Evolutionary conservation across 73 alveolate species (phyloP).

Genomic region (Breviolum minutum): DNA sequence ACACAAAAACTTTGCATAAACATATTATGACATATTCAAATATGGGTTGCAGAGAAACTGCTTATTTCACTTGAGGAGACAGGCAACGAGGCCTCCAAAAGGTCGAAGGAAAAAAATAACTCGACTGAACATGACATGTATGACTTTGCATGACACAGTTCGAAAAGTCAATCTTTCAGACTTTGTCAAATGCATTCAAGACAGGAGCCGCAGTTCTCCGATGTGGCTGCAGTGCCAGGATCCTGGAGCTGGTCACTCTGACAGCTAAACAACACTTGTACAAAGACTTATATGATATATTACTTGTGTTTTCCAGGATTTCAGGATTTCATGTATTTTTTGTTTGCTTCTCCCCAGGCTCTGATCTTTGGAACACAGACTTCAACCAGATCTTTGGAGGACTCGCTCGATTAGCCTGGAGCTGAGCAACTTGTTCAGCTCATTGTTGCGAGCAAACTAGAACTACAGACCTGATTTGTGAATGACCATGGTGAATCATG

Average conservation of each 20-base stretch:
- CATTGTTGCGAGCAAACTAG: not conserved
- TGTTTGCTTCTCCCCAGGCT: not conserved
- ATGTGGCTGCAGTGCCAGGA: slow-evolving; percentile 73
- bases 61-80: no score
- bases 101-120: no score
- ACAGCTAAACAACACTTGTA: no score
- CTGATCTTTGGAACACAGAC: slow-evolving; percentile 79
- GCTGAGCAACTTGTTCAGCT: not conserved
- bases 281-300: not conserved
- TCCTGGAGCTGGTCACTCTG: not conserved
- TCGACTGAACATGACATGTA: not conserved
- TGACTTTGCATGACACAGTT: not conserved
- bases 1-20: no score
- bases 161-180: not conserved
- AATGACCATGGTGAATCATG: not conserved
- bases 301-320: not conserved
- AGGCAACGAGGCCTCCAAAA: no score
- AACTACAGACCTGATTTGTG: not conserved
- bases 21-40: no score
- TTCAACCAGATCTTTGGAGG: slow-evolving; percentile 60
- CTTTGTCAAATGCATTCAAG: not conserved
- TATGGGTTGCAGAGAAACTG: no score
- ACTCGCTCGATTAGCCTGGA: slow-evolving; percentile 63
- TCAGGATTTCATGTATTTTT: not conserved
- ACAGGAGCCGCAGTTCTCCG: slow-evolving; percentile 86